phyloP scores from a whole-genome alignment of 2,329 filamentous ascomycete genomes.

The Fusarium buharicum region DNA sequence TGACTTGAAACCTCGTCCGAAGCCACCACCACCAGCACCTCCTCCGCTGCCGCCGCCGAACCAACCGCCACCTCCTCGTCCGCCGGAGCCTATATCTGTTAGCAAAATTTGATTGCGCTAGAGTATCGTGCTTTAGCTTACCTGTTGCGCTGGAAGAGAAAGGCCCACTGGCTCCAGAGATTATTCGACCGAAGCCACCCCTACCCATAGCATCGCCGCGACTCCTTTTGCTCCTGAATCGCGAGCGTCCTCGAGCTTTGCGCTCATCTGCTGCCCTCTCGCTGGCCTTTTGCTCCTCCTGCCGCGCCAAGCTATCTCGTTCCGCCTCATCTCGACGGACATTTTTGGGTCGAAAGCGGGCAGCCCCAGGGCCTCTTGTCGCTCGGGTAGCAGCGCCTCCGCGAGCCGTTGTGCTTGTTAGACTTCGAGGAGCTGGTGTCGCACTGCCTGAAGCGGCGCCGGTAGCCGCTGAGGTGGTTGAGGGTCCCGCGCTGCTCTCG shows the following conservation, averaged over 20 bases:
- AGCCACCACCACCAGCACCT: conserved; percentile 44
- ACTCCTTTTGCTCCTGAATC: conserved; percentile 56
- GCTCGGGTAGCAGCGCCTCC: conserved; percentile 51
- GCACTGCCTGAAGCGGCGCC: conserved; percentile 32
- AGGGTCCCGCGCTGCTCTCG: conserved; percentile 32
- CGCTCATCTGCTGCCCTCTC: conserved; percentile 55
- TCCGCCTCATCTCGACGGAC: conserved; percentile 62
- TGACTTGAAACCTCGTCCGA: conserved; percentile 45
- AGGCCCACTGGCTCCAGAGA: conserved; percentile 53
- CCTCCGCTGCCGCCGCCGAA: conserved; percentile 44
- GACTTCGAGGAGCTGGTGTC: conserved; percentile 26
- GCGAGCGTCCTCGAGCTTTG: conserved; percentile 52
- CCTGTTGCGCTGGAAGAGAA: conserved; percentile 51
- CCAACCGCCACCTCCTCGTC: conserved; percentile 43
- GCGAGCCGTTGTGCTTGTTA: conserved; percentile 45
- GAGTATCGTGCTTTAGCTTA: conserved; percentile 22
- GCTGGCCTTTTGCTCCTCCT: conserved; percentile 56
- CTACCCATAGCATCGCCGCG: conserved; percentile 59
- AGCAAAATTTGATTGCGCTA: conserved; percentile 2
- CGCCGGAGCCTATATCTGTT: conserved; percentile 27
- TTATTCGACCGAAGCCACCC: conserved; percentile 51
- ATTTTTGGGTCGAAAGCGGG: conserved; percentile 60
- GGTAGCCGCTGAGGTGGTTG: conserved; percentile 27
- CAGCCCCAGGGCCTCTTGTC: conserved; percentile 50
- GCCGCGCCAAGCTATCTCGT: conserved; percentile 58